Percentiles rank a stretch among this genome's conserved stretches.
Evolutionary conservation across 75 land plant genomes (phyloP).

Genomic region (Larix kaempferi): DNA sequence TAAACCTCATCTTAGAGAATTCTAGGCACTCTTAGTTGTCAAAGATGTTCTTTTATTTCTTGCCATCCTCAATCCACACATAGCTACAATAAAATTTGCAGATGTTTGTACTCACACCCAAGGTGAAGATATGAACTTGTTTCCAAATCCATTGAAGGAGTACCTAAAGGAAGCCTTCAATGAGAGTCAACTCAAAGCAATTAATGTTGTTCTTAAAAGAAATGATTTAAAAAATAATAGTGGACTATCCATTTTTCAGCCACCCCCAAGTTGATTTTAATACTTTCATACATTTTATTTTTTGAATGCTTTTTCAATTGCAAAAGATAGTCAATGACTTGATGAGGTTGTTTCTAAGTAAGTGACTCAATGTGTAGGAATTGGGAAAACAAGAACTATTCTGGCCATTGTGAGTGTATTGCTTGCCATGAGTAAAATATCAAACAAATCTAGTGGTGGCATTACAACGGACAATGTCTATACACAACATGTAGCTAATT

Average conservation of each 20-base stretch:
- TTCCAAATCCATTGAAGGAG: constrained; percentile 53
- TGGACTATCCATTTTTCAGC: constrained; percentile 85
- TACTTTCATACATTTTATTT: not conserved
- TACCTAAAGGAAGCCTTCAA: constrained; percentile 67
- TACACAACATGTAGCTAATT: not conserved
- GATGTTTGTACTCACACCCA: constrained; percentile 10
- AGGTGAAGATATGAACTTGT: constrained; percentile 24
- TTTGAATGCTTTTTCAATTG: constrained; percentile 2
- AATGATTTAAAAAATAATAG: constrained; percentile 14
- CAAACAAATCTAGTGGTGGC: not conserved
- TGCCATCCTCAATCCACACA: constrained; percentile 55
- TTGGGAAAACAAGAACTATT: constrained; percentile 93
- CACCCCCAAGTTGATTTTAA: constrained; percentile 74
- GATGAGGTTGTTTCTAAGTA: not conserved
- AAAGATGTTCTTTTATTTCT: constrained; percentile 69
- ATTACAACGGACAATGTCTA: constrained; percentile 1
- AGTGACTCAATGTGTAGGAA: constrained; percentile 47
- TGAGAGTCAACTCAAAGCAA: constrained; percentile 81
- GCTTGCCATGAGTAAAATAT: constrained; percentile 34
- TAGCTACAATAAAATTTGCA: constrained; percentile 3
- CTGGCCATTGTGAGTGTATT: constrained; percentile 82
- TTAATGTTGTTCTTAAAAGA: constrained; percentile 53
- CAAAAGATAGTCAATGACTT: not conserved
- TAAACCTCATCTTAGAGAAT: constrained; percentile 90
- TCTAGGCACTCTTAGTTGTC: no score